Conservation (phyloP, 352 stramenopile species). For the Globisporangium lucens region DNA sequence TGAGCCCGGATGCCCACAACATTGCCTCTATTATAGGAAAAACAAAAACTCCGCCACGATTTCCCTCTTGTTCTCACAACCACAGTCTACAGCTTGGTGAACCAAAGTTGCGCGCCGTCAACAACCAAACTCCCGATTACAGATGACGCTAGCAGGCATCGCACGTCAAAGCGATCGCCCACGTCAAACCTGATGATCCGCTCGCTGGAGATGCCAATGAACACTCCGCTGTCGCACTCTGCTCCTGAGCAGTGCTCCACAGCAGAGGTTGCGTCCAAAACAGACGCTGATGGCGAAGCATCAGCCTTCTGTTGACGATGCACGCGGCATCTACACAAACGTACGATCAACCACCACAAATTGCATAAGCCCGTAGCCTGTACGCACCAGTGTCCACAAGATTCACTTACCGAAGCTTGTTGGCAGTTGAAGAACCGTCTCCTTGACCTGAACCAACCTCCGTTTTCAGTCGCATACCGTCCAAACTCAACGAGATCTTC, state of each 20-base stretch:
- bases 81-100: constrained; percentile 25
- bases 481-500: constrained; percentile 28
- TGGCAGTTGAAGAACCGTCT: not conserved
- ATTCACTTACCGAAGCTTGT: constrained; percentile 13
- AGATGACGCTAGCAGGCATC: constrained; percentile 28
- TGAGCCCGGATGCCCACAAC: not conserved
- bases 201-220: constrained; percentile 39
- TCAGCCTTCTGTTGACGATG: constrained; percentile 27
- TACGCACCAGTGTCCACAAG: not conserved
- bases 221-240: constrained; percentile 41
- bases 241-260: constrained; percentile 38
- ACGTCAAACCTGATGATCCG: constrained; percentile 26
- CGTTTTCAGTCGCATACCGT: constrained; percentile 25
- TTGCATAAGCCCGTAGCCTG: not conserved
- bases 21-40: constrained; percentile 6
- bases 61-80: not conserved
- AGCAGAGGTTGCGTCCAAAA: constrained; percentile 31
- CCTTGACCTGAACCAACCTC: not conserved
- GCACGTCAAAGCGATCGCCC: constrained; percentile 37
- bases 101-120: constrained; percentile 41
- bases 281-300: not conserved
- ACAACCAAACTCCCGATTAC: constrained; percentile 31
- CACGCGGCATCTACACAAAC: constrained; percentile 32
- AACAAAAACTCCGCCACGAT: not conserved
- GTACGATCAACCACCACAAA: not conserved